A percentile compares a stretch with the other conserved stretches of the same genome.
Evolutionary conservation across 164 flowering plant genomes (phyloP).

Genomic region (Taxillus chinensis): DNA sequence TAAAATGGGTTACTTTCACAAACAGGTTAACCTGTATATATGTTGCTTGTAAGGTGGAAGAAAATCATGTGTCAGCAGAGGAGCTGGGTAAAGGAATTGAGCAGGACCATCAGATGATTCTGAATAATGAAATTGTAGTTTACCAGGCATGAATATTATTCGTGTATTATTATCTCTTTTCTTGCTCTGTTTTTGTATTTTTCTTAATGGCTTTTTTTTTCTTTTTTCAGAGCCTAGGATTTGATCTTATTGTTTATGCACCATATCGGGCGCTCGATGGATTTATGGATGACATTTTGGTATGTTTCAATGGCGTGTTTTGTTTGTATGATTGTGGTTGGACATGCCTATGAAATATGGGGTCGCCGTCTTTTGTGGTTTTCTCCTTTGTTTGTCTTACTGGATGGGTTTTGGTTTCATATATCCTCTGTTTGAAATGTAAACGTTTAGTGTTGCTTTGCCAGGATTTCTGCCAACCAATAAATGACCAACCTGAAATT

Average conservation of each 20-base stretch:
- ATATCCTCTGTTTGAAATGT: not conserved
- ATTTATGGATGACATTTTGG: conserved; percentile 78
- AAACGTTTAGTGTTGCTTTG: conserved; percentile 15
- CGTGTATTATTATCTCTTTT: conserved; percentile 2
- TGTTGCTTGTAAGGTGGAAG: conserved; percentile 96
- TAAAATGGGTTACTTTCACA: conserved; percentile 2
- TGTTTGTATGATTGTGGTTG: not conserved
- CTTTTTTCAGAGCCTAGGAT: conserved; percentile 72
- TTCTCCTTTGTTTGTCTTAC: not conserved
- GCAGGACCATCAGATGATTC: conserved; percentile 95
- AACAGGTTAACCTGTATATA: conserved; percentile 94
- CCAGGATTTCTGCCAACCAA: conserved; percentile 45
- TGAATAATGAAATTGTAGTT: conserved; percentile 95
- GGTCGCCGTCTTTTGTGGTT: not conserved
- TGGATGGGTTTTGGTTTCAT: not conserved
- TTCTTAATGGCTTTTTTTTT: conserved; percentile 3
- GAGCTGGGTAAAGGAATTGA: conserved; percentile 97
- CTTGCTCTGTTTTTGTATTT: conserved; percentile 1
- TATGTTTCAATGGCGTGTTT: conserved; percentile 13
- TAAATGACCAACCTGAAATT: conserved; percentile 29
- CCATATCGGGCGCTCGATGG: conserved; percentile 96
- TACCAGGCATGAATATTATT: conserved; percentile 66
- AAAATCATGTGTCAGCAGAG: conserved; percentile 98
- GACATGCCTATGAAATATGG: not conserved
- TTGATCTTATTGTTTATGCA: conserved; percentile 95